These are phyloP conservation scores for Aspergillus heteromorphus DNA, from an alignment of 495 filamentous ascomycete genomes.

Conservation along the genomic window DNA sequence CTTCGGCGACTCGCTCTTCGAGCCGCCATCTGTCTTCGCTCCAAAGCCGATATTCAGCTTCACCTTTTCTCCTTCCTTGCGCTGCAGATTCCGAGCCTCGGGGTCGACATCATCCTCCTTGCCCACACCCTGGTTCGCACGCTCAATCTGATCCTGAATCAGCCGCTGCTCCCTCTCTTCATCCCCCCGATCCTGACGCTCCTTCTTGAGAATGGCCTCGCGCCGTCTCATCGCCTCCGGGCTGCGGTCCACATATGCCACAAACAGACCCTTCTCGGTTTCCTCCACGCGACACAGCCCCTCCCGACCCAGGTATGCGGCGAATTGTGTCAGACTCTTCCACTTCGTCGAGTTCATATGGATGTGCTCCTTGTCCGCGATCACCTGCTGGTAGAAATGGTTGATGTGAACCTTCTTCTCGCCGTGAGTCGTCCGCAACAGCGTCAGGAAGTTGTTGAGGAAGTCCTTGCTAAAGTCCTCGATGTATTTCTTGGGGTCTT, in stretches of 20 bases:
- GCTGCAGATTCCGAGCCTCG: slow-evolving; percentile 49
- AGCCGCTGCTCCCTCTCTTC: slow-evolving; percentile 79
- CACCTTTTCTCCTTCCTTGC: slow-evolving; percentile 78
- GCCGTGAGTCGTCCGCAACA: slow-evolving; percentile 73
- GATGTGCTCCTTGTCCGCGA: slow-evolving; percentile 54
- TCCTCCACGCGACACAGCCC: slow-evolving; percentile 85
- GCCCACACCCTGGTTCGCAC: slow-evolving; percentile 51
- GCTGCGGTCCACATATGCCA: slow-evolving; percentile 87
- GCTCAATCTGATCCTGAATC: slow-evolving; percentile 72
- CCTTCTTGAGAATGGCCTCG: slow-evolving; percentile 76
- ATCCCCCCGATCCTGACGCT: slow-evolving; percentile 80
- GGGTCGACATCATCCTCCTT: slow-evolving; percentile 40
- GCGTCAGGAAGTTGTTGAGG: slow-evolving; percentile 67
- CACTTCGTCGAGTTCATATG: slow-evolving; percentile 94
- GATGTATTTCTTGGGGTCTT: slow-evolving; percentile 75
- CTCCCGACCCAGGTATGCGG: slow-evolving; percentile 74
- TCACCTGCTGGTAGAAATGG: slow-evolving; percentile 83
- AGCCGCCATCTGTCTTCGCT: slow-evolving; percentile 28
- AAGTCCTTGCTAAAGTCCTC: slow-evolving; percentile 74
- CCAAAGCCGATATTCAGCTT: slow-evolving; percentile 63
- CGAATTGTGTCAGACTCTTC: slow-evolving; percentile 81
- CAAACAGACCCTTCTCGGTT: slow-evolving; percentile 75
- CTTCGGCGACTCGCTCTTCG: slow-evolving; percentile 24
- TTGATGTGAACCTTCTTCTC: slow-evolving; percentile 83
- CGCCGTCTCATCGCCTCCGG: slow-evolving; percentile 74